Percentiles rank a stretch among this genome's conserved stretches.
Evolutionary conservation across 2,329 filamentous ascomycete genomes (phyloP).

Genomic region (Diaporthe aspalathi): DNA sequence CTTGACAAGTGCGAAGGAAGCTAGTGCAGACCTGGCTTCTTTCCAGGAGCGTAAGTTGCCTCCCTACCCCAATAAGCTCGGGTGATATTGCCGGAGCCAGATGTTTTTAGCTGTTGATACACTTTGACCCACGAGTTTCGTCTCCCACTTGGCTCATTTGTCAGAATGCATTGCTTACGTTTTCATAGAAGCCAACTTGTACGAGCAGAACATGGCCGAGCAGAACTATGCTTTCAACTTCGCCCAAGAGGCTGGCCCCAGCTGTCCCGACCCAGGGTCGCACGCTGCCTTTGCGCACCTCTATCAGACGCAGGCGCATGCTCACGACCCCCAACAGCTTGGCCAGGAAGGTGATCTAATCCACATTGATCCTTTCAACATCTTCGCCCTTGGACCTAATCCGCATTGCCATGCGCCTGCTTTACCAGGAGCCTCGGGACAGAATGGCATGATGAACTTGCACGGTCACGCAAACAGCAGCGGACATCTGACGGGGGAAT

Average conservation of each 20-base stretch:
- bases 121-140: background rate
- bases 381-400: conserved; percentile 5
- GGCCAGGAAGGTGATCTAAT: conserved; percentile 1
- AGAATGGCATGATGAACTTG: conserved; percentile 8
- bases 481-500: background rate
- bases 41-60: conserved; percentile 18
- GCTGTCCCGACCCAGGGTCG: conserved; percentile 19
- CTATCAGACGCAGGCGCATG: conserved; percentile 14
- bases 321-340: conserved; percentile 14
- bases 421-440: conserved; percentile 14
- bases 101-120: background rate
- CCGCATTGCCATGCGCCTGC: conserved; percentile 30
- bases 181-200: conserved; percentile 4
- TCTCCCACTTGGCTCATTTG: no score
- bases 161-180: background rate
- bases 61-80: background rate
- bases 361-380: conserved; percentile 11
- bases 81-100: background rate
- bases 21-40: background rate
- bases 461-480: conserved; percentile 7
- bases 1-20: conserved; percentile 40
- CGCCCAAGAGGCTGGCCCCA: background rate
- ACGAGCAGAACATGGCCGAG: conserved; percentile 35
- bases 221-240: conserved; percentile 7
- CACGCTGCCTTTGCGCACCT: conserved; percentile 18